These are phyloP conservation scores for Polyplosphaeria fusca DNA, from an alignment of 495 filamentous ascomycete species.

Conservation along the genomic window DNA sequence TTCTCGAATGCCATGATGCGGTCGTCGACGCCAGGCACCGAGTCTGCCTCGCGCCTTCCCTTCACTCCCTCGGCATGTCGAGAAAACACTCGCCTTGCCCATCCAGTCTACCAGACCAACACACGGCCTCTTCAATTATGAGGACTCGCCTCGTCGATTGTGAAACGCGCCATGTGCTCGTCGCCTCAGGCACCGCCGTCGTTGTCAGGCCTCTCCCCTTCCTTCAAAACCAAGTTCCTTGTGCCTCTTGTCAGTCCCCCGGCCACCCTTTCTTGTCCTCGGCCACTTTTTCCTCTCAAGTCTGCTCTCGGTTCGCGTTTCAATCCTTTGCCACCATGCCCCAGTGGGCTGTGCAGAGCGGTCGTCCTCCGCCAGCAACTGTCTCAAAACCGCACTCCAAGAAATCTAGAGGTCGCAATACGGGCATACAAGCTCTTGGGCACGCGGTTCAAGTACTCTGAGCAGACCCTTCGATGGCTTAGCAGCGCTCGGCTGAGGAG, in stretches of 20 bases:
- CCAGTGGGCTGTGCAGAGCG: background rate
- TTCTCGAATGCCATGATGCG: too few relatives aligned
- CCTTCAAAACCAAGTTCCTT: background rate
- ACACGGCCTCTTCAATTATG: too few relatives aligned
- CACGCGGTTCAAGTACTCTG: too few relatives aligned
- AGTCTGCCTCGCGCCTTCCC: too few relatives aligned
- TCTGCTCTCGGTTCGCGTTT: background rate
- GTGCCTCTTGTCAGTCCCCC: background rate
- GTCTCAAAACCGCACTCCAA: background rate
- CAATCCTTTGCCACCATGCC: background rate
- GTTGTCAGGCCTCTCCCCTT: background rate
- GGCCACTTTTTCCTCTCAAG: background rate
- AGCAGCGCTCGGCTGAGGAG: too few relatives aligned
- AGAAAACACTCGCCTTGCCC: too few relatives aligned
- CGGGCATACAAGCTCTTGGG: too few relatives aligned
- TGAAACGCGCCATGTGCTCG: conserved; percentile 3
- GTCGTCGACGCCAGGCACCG: too few relatives aligned
- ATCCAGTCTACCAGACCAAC: too few relatives aligned
- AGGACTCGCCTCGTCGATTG: too few relatives aligned
- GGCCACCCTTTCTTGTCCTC: background rate
- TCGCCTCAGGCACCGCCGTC: conserved; percentile 1
- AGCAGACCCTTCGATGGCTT: too few relatives aligned
- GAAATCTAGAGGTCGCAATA: background rate
- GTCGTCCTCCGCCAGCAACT: background rate
- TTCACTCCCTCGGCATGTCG: too few relatives aligned